Evolutionary conservation across 805 yeast genomes (phyloP).

Genomic region (Candida incommunis): DNA sequence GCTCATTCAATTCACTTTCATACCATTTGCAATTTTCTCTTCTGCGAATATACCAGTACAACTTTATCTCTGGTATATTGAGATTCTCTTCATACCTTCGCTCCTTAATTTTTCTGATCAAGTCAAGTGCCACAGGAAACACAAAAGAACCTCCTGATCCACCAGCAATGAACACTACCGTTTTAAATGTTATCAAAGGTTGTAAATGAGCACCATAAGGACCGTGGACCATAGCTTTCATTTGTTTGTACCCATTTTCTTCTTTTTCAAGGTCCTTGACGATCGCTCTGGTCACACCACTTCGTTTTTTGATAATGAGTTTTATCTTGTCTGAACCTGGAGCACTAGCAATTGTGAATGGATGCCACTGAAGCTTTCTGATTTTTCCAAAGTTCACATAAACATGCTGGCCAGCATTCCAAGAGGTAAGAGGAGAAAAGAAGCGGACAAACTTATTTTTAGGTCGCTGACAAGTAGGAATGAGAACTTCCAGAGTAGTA

Average conservation of each 20-base stretch:
- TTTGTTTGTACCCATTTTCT: constrained; percentile 6
- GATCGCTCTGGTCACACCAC: constrained; percentile 30
- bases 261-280: constrained; percentile 10
- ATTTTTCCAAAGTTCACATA: constrained; percentile 28
- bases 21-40: constrained; percentile 25
- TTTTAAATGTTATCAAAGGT: constrained; percentile 30
- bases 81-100: constrained; percentile 3
- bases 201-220: constrained; percentile 32
- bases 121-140: constrained; percentile 31
- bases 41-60: constrained; percentile 20
- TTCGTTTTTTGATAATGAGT: constrained; percentile 26
- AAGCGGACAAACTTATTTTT: neutral
- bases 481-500: constrained; percentile 25
- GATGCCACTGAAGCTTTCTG: constrained; percentile 29
- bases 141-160: constrained; percentile 35
- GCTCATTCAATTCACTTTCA: constrained; percentile 21
- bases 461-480: constrained; percentile 15
- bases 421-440: constrained; percentile 22
- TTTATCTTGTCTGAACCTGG: constrained; percentile 26
- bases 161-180: constrained; percentile 26
- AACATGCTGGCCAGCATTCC: constrained; percentile 38
- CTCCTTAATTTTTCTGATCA: constrained; percentile 19
- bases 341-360: constrained; percentile 32
- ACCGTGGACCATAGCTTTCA: constrained; percentile 21
- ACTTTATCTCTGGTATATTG: constrained; percentile 3